These are phyloP conservation scores for Purpureocillium lavendulum DNA, from an alignment of 2,329 filamentous ascomycete species.

Conservation along the genomic window DNA sequence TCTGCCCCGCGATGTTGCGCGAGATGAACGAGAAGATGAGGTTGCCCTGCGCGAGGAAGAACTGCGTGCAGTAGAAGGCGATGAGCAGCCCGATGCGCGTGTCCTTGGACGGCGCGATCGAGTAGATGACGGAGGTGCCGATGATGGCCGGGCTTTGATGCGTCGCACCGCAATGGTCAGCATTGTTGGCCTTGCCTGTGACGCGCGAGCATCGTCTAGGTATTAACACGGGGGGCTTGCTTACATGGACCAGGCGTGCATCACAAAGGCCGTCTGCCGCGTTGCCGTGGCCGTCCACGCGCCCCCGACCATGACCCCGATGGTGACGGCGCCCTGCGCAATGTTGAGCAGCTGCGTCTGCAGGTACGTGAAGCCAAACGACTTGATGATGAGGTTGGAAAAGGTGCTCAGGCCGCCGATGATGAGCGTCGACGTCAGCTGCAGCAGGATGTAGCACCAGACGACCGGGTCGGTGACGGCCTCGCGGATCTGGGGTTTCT, in stretches of 20 bases:
- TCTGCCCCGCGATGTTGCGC: constrained; percentile 63
- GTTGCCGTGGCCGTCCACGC: constrained; percentile 61
- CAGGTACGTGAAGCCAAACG: constrained; percentile 56
- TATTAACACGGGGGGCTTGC: constrained; percentile 41
- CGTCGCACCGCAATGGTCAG: background rate
- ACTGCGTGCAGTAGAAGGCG: too few species aligned
- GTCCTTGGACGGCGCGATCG: constrained; percentile 47
- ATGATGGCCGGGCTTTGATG: constrained; percentile 47
- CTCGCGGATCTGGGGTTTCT: constrained; percentile 36
- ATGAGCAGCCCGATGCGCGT: too few species aligned
- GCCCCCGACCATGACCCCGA: constrained; percentile 57
- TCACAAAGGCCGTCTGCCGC: constrained; percentile 57
- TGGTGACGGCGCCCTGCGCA: constrained; percentile 67
- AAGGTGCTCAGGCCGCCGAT: constrained; percentile 67
- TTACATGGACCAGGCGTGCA: constrained; percentile 57
- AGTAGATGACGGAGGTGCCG: constrained; percentile 66
- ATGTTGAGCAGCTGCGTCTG: constrained; percentile 68
- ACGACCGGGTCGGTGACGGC: constrained; percentile 57
- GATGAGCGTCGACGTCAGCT: constrained; percentile 64
- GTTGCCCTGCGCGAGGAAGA: too few species aligned
- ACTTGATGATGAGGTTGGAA: constrained; percentile 64
- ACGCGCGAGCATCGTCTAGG: too few species aligned
- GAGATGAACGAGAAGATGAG: constrained; percentile 38
- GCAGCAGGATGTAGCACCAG: constrained; percentile 56
- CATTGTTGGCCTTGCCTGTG: too few species aligned